phyloP scores from a whole-genome alignment of 176 grass and related monocot genomes.

The Rhynchospora breviuscula region DNA sequence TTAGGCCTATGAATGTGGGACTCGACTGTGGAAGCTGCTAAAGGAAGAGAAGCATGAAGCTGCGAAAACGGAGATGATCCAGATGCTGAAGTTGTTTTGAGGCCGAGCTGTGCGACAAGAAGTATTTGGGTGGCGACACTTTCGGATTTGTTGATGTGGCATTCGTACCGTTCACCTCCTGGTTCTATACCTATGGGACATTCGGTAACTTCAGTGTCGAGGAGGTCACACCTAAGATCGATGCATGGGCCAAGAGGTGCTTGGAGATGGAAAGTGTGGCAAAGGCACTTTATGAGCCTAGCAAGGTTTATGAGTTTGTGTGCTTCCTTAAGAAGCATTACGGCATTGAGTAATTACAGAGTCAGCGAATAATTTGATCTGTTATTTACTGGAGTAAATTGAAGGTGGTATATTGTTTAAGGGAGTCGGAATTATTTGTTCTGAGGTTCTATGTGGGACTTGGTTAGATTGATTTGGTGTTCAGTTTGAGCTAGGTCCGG shows the following conservation, averaged over 20 bases:
- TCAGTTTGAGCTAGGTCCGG: too few species aligned
- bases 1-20: conserved; percentile 26
- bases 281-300: conserved; percentile 4
- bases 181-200: conserved; percentile 28
- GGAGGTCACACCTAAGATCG: conserved; percentile 17
- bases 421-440: too few species aligned
- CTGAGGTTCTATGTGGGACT: too few species aligned
- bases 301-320: conserved; percentile 34
- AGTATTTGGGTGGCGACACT: conserved; percentile 23
- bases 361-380: too few species aligned
- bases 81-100: conserved; percentile 23
- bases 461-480: too few species aligned
- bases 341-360: too few species aligned
- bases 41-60: conserved; percentile 18
- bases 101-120: conserved; percentile 28
- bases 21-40: conserved; percentile 21
- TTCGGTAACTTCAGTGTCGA: conserved; percentile 18
- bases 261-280: conserved; percentile 23
- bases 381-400: too few species aligned
- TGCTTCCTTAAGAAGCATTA: not conserved
- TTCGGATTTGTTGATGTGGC: conserved; percentile 33
- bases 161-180: conserved; percentile 24
- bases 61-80: conserved; percentile 24
- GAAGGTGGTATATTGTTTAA: too few species aligned
- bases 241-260: conserved; percentile 27